A percentile compares a stretch with the other conserved stretches of the same genome.
Evolutionary conservation across 371 early-diverging fungal species (phyloP).

Genomic region (Saksenaea oblongispora): DNA sequence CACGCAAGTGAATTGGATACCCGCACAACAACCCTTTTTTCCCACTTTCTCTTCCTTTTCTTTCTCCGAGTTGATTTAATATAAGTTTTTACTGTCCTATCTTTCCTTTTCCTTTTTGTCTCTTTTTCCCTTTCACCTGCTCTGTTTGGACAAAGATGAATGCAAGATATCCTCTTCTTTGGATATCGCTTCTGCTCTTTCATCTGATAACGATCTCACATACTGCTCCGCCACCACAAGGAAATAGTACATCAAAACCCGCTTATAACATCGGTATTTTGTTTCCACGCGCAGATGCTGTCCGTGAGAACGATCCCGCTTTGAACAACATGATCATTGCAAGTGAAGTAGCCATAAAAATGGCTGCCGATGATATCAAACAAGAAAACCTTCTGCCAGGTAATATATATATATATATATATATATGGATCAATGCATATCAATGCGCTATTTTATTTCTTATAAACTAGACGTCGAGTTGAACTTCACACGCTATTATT

Average conservation of each 20-base stretch:
- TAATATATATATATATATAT: constrained; percentile 7
- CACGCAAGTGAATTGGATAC: not conserved
- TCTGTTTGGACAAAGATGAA: not conserved
- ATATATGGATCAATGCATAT: not conserved
- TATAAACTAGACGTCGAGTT: constrained; percentile 30
- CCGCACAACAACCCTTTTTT: not conserved
- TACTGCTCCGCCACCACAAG: not conserved
- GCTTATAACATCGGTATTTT: constrained; percentile 37
- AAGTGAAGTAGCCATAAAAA: constrained; percentile 31
- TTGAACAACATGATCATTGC: constrained; percentile 38
- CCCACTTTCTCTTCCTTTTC: not conserved
- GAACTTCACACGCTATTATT: constrained; percentile 32
- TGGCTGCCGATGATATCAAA: constrained; percentile 25
- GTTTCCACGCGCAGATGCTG: constrained; percentile 27
- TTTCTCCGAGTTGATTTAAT: constrained; percentile 3
- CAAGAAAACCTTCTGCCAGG: constrained; percentile 27
- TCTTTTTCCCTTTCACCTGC: not conserved
- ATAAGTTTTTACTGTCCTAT: not conserved
- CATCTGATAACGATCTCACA: not conserved
- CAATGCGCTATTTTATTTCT: not conserved
- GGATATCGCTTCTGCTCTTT: not conserved
- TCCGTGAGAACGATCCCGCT: constrained; percentile 22
- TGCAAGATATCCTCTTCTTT: not conserved
- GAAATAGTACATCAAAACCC: constrained; percentile 8
- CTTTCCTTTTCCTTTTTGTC: not conserved